Conservation (phyloP, 2,329 filamentous ascomycete species). For the Ceratocystis cubensis region DNA sequence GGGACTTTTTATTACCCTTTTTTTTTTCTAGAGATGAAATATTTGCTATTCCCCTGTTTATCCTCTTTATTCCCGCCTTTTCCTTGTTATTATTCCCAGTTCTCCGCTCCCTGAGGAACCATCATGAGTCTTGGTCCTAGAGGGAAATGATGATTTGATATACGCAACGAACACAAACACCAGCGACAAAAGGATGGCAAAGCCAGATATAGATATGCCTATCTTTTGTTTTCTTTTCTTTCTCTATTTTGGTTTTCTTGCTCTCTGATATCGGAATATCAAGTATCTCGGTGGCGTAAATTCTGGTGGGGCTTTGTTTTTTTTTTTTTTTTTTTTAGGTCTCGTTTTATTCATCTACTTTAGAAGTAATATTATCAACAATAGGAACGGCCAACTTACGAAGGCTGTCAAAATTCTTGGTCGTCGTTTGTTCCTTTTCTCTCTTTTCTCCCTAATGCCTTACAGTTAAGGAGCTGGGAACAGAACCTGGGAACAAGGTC, state of each 20-base stretch:
- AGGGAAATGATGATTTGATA: neutral
- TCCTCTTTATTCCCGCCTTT: neutral
- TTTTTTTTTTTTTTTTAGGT: neutral
- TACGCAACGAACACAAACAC: neutral
- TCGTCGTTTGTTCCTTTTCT: neutral
- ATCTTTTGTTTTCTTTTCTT: too few species aligned
- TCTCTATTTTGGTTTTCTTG: too few species aligned
- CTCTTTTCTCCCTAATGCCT: neutral
- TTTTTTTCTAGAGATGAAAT: neutral
- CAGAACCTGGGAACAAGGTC: too few species aligned
- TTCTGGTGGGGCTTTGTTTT: neutral
- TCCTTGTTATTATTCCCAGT: neutral
- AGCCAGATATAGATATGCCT: too few species aligned
- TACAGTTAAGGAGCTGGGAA: too few species aligned
- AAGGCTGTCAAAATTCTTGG: too few species aligned
- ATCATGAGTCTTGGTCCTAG: slow-evolving; percentile 3
- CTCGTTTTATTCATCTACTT: too few species aligned
- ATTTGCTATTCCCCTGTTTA: neutral
- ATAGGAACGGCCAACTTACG: too few species aligned
- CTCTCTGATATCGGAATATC: too few species aligned
- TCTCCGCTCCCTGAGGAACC: neutral
- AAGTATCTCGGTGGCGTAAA: neutral
- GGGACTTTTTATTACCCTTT: neutral
- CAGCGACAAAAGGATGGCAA: too few species aligned
- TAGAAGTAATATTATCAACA: too few species aligned